Conservation (phyloP, 192 early-diverging fungal genomes). For the Umbelopsis vinacea region DNA sequence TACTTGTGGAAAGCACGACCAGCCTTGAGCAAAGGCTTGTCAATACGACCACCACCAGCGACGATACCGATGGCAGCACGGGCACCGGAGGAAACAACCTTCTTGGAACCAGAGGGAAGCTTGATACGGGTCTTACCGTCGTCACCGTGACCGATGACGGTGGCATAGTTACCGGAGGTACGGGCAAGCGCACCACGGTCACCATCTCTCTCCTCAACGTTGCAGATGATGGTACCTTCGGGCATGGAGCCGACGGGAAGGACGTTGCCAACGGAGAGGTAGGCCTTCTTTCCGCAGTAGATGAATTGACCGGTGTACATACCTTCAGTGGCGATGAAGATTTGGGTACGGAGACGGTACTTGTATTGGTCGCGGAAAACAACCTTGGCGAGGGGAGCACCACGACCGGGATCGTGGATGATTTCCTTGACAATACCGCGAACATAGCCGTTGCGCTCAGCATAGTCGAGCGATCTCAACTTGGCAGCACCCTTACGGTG, state of each 20-base stretch:
- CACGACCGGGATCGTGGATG: conserved; percentile 97
- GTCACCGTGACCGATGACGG: conserved; percentile 98
- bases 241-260: conserved; percentile 93
- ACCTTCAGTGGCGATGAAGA: conserved; percentile 97
- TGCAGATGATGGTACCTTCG: conserved; percentile 97
- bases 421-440: conserved; percentile 98
- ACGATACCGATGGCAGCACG: conserved; percentile 98
- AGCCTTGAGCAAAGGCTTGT: conserved; percentile 99
- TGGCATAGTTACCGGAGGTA: conserved; percentile 97
- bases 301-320: conserved; percentile 99
- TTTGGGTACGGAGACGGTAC: conserved; percentile 88
- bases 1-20: conserved; percentile 99
- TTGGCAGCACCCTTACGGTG: conserved; percentile 96
- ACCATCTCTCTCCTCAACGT: conserved; percentile 93
- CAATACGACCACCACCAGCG: conserved; percentile 98
- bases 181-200: conserved; percentile 97
- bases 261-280: conserved; percentile 93
- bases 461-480: conserved; percentile 92
- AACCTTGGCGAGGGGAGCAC: conserved; percentile 90
- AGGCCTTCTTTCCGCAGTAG: conserved; percentile 97
- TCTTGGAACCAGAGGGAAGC: conserved; percentile 99
- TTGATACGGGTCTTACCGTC: conserved; percentile 97
- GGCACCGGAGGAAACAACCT: conserved; percentile 88
- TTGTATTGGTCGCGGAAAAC: conserved; percentile 45
- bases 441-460: conserved; percentile 97